A percentile compares a stretch with the other conserved stretches of the same genome.
Conservation (phyloP, 768 basidiomycete genomes). For the Agaricus blazei region DNA sequence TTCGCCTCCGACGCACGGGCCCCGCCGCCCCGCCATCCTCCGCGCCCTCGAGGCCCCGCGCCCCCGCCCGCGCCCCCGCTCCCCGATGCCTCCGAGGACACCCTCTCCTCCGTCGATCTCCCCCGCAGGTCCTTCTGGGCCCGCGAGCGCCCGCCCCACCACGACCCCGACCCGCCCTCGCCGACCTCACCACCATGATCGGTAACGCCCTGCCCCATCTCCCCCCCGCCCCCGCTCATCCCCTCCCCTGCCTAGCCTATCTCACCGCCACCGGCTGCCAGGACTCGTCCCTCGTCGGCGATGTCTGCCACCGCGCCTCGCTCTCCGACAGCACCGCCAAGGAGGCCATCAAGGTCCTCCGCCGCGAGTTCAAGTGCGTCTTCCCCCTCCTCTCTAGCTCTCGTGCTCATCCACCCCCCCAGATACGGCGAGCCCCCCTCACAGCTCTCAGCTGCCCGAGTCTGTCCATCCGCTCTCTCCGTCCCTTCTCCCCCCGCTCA, state of each 20-base stretch:
- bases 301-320: conserved; percentile 83
- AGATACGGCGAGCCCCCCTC: conserved; percentile 74
- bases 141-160: conserved; percentile 21
- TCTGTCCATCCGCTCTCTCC: conserved; percentile 25
- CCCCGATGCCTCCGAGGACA: conserved; percentile 22
- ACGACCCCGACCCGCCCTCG: conserved; percentile 6
- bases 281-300: conserved; percentile 77
- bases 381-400: background rate
- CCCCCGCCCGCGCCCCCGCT: conserved; percentile 15
- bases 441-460: conserved; percentile 73
- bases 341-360: conserved; percentile 77
- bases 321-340: conserved; percentile 68
- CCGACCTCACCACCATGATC: conserved; percentile 67
- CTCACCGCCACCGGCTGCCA: conserved; percentile 76
- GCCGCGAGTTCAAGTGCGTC: conserved; percentile 78
- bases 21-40: conserved; percentile 46
- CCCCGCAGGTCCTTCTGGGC: conserved; percentile 51
- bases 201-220: conserved; percentile 31
- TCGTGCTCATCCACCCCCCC: conserved; percentile 8
- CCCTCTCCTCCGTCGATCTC: conserved; percentile 22
- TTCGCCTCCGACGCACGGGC: background rate
- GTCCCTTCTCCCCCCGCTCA: background rate
- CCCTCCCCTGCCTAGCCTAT: conserved; percentile 41
- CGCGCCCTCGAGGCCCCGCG: conserved; percentile 51
- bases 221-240: background rate